phyloP scores from a whole-genome alignment of 768 basidiomycete genomes.

The Mycena latifolia region DNA sequence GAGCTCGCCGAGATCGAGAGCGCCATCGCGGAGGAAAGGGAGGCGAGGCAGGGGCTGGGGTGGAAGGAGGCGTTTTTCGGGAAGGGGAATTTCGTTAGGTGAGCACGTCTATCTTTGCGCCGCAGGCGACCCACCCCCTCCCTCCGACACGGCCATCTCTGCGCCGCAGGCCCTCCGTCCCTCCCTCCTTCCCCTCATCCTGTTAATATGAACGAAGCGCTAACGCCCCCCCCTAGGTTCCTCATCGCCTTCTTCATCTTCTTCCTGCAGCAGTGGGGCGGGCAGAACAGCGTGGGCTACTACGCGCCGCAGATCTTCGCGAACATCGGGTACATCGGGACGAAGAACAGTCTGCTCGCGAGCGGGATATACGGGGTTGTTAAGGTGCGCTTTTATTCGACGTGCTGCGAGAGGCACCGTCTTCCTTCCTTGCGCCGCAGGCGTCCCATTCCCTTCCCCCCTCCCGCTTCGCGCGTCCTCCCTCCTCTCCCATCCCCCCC shows the following conservation, averaged over 20 bases:
- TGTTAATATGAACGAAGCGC: no score
- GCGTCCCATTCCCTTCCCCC: no score
- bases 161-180: no score
- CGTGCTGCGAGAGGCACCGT: no score
- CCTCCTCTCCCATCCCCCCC: no score
- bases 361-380: conserved; percentile 63
- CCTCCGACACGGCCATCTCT: no score
- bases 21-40: conserved; percentile 79
- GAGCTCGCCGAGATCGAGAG: conserved; percentile 88
- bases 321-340: conserved; percentile 78
- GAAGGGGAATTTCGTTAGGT: conserved; percentile 80
- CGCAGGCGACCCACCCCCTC: no score
- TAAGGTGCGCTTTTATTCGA: no score
- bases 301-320: conserved; percentile 83
- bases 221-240: conserved; percentile 13
- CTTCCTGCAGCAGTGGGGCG: conserved; percentile 86
- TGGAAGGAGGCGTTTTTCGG: conserved; percentile 80
- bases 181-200: no score
- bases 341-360: conserved; percentile 73
- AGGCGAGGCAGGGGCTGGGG: conserved; percentile 73
- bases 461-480: no score
- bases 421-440: background rate
- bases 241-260: conserved; percentile 86
- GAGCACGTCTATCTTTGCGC: background rate
- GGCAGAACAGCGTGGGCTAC: conserved; percentile 85